Conservation (phyloP, 208 protist genomes). For the Wallacemonas collosoma region DNA sequence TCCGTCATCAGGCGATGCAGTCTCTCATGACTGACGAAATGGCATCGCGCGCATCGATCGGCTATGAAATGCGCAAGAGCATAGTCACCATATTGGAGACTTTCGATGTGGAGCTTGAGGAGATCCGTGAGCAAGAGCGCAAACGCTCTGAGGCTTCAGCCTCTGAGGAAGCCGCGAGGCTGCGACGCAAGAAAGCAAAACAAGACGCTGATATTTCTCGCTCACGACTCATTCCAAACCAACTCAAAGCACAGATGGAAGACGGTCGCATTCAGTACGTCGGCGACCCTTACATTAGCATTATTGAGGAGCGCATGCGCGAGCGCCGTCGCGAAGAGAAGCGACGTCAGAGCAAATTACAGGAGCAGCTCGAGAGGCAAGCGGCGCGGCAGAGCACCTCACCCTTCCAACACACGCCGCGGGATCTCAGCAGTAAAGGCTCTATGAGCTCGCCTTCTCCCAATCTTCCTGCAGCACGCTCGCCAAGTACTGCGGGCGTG, state of each 20-base stretch:
- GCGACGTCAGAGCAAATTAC: slow-evolving; percentile 25
- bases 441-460: not conserved
- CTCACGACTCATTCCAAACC: slow-evolving; percentile 49
- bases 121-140: slow-evolving; percentile 19
- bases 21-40: slow-evolving; percentile 23
- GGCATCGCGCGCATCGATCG: not conserved
- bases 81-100: slow-evolving; percentile 5
- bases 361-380: slow-evolving; percentile 15
- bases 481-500: slow-evolving; percentile 1
- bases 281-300: slow-evolving; percentile 39
- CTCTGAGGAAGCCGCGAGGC: slow-evolving; percentile 16
- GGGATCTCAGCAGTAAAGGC: not conserved
- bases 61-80: slow-evolving; percentile 17
- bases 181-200: slow-evolving; percentile 12
- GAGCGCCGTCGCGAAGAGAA: slow-evolving; percentile 39
- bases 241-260: slow-evolving; percentile 28
- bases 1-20: not conserved
- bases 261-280: slow-evolving; percentile 44
- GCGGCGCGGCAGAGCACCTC: not conserved
- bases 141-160: slow-evolving; percentile 16
- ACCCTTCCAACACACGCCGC: not conserved
- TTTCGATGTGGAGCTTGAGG: slow-evolving; percentile 19
- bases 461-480: not conserved
- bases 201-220: not conserved
- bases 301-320: slow-evolving; percentile 40